A percentile compares a stretch with the other conserved stretches of the same genome.
Conservation (phyloP, 805 yeast species). For the Metschnikowia continentalis region DNA sequence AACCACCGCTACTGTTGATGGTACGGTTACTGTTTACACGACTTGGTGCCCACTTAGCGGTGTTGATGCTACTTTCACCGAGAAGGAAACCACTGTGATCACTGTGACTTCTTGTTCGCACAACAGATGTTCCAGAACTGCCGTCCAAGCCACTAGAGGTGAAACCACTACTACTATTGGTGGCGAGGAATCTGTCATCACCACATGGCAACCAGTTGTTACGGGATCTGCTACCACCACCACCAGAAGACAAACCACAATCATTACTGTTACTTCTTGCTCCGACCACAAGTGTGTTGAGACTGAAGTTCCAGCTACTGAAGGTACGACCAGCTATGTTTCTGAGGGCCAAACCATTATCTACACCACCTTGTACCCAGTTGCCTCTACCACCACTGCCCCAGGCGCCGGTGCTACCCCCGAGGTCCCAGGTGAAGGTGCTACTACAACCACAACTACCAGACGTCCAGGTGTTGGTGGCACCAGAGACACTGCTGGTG, state of each 20-base stretch:
- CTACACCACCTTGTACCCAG: conserved; percentile 23
- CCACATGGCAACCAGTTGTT: conserved; percentile 37
- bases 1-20: conserved; percentile 20
- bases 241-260: conserved; percentile 16
- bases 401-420: conserved; percentile 1
- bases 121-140: conserved; percentile 11
- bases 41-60: conserved; percentile 35
- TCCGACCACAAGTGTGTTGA: conserved; percentile 12
- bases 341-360: conserved; percentile 16
- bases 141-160: conserved; percentile 32
- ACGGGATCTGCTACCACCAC: conserved; percentile 19
- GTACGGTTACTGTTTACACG: conserved; percentile 22
- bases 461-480: not conserved
- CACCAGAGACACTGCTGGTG: not conserved
- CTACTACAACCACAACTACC: not conserved
- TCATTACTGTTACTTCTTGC: conserved; percentile 10
- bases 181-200: conserved; percentile 19
- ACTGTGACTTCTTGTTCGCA: conserved; percentile 23
- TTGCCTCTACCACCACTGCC: conserved; percentile 5
- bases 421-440: not conserved
- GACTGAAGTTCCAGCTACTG: conserved; percentile 14
- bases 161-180: conserved; percentile 21
- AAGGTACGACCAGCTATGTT: conserved; percentile 17
- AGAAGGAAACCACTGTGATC: conserved; percentile 21
- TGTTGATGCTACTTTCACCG: conserved; percentile 13